phyloP scores from a whole-genome alignment of 106 monocot species.

The Apostasia ramifera region DNA sequence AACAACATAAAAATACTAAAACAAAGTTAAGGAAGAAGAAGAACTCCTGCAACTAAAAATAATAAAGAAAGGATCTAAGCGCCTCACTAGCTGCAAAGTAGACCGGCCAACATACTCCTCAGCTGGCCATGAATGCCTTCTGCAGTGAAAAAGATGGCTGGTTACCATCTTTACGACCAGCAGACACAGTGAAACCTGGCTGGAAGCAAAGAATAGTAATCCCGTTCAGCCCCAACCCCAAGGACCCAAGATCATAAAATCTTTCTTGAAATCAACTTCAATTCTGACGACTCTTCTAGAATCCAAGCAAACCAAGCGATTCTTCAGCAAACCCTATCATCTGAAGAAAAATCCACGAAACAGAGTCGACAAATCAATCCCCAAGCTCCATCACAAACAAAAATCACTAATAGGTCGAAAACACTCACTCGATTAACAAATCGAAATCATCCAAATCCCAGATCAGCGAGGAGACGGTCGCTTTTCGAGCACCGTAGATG shows the following conservation, averaged over 20 bases:
- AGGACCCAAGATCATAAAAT: neutral
- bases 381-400: neutral
- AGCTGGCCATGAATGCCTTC: slow-evolving; percentile 91
- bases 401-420: neutral
- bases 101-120: slow-evolving; percentile 69
- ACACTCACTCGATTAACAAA: neutral
- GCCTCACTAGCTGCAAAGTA: slow-evolving; percentile 75
- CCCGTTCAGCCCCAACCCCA: neutral
- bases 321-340: neutral
- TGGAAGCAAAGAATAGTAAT: neutral
- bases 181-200: neutral
- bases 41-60: neutral
- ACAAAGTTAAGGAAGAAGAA: neutral
- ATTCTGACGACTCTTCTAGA: neutral
- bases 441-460: neutral
- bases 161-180: slow-evolving; percentile 51
- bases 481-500: neutral
- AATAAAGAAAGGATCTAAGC: neutral
- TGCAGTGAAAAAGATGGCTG: slow-evolving; percentile 59
- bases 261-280: neutral
- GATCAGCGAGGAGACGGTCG: neutral
- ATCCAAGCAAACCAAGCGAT: neutral
- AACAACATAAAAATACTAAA: neutral
- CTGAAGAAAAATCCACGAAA: neutral
- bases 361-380: neutral